These are phyloP conservation scores for Trichoderma sp. DNA, from an alignment of 2,329 filamentous ascomycete genomes.

Conservation along the genomic window DNA sequence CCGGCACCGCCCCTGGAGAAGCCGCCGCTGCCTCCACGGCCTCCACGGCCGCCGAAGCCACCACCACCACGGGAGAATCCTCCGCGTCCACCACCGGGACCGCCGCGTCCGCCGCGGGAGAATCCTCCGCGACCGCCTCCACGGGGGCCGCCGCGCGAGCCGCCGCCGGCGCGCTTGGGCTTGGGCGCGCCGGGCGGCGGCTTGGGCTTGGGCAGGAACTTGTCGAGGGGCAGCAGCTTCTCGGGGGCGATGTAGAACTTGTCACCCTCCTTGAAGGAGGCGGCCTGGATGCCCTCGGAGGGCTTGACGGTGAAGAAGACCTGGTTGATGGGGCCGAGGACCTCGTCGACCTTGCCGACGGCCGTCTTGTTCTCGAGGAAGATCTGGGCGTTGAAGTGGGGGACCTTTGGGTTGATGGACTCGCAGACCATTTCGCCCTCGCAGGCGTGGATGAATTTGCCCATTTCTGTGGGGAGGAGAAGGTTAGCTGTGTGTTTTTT, in stretches of 20 bases:
- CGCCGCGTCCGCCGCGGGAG: slow-evolving; percentile 34
- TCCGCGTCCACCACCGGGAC: slow-evolving; percentile 38
- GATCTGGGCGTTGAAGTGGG: slow-evolving; percentile 98
- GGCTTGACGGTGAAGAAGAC: slow-evolving; percentile 99
- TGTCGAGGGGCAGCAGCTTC: slow-evolving; percentile 91
- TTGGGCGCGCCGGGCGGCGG: slow-evolving; percentile 60
- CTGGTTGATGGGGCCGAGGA: slow-evolving; percentile 95
- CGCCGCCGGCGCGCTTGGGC: slow-evolving; percentile 57
- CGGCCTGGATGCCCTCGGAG: slow-evolving; percentile 90
- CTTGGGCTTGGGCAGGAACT: slow-evolving; percentile 96
- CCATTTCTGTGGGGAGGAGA: slow-evolving; percentile 62
- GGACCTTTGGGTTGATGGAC: slow-evolving; percentile 90
- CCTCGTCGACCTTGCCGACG: slow-evolving; percentile 96
- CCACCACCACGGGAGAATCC: slow-evolving; percentile 31
- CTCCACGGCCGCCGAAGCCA: slow-evolving; percentile 37
- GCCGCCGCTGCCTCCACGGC: slow-evolving; percentile 34
- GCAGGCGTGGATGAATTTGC: slow-evolving; percentile 87
- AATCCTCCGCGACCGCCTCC: slow-evolving; percentile 36
- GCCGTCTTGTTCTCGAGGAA: slow-evolving; percentile 98
- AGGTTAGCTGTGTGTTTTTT: not conserved
- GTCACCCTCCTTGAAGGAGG: slow-evolving; percentile 92
- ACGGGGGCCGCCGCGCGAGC: slow-evolving; percentile 36
- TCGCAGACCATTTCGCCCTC: slow-evolving; percentile 98
- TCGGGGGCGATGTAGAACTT: slow-evolving; percentile 95
- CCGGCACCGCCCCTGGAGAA: slow-evolving; percentile 30